Evolutionary conservation across 2,329 filamentous ascomycete species (phyloP), one percentile per base, ranked within the genome.

Genomic region (Colletotrichum sp.): DNA sequence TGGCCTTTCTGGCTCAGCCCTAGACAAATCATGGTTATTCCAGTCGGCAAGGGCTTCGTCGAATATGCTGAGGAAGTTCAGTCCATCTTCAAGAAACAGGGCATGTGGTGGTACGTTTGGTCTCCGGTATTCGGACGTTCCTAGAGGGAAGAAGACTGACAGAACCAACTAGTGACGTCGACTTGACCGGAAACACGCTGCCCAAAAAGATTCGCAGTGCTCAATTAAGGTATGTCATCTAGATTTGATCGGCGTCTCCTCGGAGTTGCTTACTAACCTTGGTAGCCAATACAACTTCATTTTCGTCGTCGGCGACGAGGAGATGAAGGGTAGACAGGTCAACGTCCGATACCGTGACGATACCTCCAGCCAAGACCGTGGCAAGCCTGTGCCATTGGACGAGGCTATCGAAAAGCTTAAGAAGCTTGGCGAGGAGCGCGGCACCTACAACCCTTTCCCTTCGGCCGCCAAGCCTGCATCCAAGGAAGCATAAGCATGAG

Each of bases 1-100:
- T 97, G 95, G 95, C 95, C 95, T 2, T 95, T 96, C 89, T 97
- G 95, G 95, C 87, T 97, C 77, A 95, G 93, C 80, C 95, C 95
- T n/a, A 91, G 95, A 68, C 95, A 97, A 85, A 92, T 97, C 78
- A 89, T 87, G 69, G 84, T 87, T 57, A 85, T 87, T 28, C 86
- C 86, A 30, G 91, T 97, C 96, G 77, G 94, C 86, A 93, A 93
- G 67, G 89, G 91, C 57, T 93, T 90, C 80, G 90, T 92, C 81
- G 92, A 93, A 82, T 96, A 97, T 84, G 94, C 94, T 78, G 88
- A 93, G 82, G 94, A 96, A 84, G 92, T 96, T 8, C 92, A 94
- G 81, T 84, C 86, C 76, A 87, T 93, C 77, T 93, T 96, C 86
- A 91, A 93, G 81, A 88, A 90, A 76, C 89, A 93, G 83, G 89